Evolutionary conservation across 495 filamentous ascomycete genomes (phyloP).

Genomic region (Pyronema omphalodes): DNA sequence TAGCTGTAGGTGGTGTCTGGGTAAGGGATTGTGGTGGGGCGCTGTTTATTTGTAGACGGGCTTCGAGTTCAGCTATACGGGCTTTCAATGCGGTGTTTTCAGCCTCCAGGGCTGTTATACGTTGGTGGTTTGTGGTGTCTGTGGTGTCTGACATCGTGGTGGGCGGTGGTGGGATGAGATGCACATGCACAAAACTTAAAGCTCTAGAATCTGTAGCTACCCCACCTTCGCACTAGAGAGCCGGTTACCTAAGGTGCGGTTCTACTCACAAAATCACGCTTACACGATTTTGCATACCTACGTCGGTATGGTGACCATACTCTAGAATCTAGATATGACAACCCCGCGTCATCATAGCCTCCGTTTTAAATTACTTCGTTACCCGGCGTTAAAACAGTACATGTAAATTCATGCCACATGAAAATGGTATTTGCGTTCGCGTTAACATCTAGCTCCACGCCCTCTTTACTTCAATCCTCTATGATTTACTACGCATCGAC

Average conservation of each 20-base stretch:
- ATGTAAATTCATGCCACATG: not conserved
- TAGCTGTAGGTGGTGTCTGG: not conserved
- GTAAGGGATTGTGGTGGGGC: not conserved
- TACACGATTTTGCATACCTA: too few species aligned
- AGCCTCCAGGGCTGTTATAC: conserved; percentile 1
- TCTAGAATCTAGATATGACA: too few species aligned
- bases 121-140: not conserved
- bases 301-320: too few species aligned
- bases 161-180: not conserved
- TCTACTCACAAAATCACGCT: too few species aligned
- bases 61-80: conserved; percentile 14
- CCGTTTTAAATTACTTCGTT: not conserved
- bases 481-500: conserved; percentile 45
- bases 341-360: too few species aligned
- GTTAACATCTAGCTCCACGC: not conserved
- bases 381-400: conserved; percentile 1
- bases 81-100: conserved; percentile 8
- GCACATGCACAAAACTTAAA: not conserved
- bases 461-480: not conserved
- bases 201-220: not conserved
- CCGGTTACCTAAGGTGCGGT: too few species aligned
- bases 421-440: not conserved
- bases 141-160: not conserved
- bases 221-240: not conserved
- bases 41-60: not conserved